A percentile compares a stretch with the other conserved stretches of the same genome.
Evolutionary conservation across 1,284 basidiomycete species (phyloP).

Genomic region (Schizophyllum commune): DNA sequence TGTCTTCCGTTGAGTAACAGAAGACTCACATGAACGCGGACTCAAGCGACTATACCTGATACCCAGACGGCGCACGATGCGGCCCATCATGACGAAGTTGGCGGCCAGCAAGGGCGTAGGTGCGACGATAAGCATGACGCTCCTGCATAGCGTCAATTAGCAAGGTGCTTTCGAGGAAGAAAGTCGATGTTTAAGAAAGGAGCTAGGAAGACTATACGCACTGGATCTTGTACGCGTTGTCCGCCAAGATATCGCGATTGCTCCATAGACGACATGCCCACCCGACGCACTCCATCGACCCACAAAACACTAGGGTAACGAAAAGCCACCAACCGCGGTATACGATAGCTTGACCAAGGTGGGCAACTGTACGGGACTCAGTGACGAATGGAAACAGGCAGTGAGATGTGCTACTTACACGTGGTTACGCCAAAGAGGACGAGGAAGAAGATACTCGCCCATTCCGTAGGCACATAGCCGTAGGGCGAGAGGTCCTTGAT

Average conservation of each 20-base stretch:
- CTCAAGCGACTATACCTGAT: slow-evolving; percentile 39
- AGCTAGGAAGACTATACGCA: slow-evolving; percentile 13
- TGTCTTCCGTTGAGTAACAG: neutral
- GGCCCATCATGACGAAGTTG: slow-evolving; percentile 45
- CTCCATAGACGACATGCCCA: slow-evolving; percentile 36
- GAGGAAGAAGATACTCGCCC: slow-evolving; percentile 29
- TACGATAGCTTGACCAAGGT: slow-evolving; percentile 34
- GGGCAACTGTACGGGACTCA: slow-evolving; percentile 22
- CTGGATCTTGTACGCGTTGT: slow-evolving; percentile 37
- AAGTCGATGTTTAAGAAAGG: neutral
- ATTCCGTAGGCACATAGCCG: slow-evolving; percentile 33
- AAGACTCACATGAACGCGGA: slow-evolving; percentile 33
- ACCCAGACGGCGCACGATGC: slow-evolving; percentile 36
- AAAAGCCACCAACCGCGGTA: slow-evolving; percentile 44
- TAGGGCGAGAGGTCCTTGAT: slow-evolving; percentile 17
- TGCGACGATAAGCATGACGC: slow-evolving; percentile 36
- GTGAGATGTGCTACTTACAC: slow-evolving; percentile 17
- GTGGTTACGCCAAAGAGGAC: slow-evolving; percentile 31
- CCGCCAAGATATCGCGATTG: slow-evolving; percentile 15
- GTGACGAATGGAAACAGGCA: neutral
- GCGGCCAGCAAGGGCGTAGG: slow-evolving; percentile 50
- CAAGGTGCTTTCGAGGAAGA: no score
- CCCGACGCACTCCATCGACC: slow-evolving; percentile 42
- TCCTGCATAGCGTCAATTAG: slow-evolving; percentile 20
- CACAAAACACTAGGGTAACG: slow-evolving; percentile 42